A percentile compares a stretch with the other conserved stretches of the same genome.
Evolutionary conservation across 768 basidiomycete species (phyloP).

Genomic region (Russula vinacea): DNA sequence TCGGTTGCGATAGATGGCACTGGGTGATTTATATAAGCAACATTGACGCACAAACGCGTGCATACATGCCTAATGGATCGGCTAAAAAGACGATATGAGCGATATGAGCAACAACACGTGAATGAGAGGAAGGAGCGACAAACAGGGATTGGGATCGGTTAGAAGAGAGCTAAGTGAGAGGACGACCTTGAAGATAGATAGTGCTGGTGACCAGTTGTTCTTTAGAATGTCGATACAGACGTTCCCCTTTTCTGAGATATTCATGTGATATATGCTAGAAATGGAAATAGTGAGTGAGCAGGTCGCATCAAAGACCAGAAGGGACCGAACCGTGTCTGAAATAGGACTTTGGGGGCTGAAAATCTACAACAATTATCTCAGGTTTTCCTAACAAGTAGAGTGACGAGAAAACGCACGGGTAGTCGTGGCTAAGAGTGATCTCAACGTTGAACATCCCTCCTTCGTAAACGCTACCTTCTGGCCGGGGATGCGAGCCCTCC

Average conservation of each 20-base stretch:
- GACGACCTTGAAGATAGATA: constrained; percentile 93
- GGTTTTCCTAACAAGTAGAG: neutral
- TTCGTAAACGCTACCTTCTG: constrained; percentile 79
- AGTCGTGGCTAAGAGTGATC: constrained; percentile 64
- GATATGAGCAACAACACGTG: constrained; percentile 1
- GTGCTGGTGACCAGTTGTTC: constrained; percentile 89
- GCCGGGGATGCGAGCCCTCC: constrained; percentile 77
- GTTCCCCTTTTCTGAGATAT: constrained; percentile 74
- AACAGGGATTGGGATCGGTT: constrained; percentile 92
- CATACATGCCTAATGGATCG: constrained; percentile 28
- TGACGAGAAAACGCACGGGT: constrained; percentile 55
- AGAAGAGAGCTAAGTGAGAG: constrained; percentile 89
- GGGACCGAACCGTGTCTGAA: constrained; percentile 61
- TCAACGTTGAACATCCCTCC: constrained; percentile 71
- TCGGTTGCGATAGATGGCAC: constrained; percentile 38
- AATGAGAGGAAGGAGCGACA: constrained; percentile 35
- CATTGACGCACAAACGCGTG: neutral
- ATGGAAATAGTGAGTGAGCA: constrained; percentile 2
- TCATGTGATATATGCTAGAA: constrained; percentile 86
- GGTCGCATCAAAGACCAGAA: constrained; percentile 7
- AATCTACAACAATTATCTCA: constrained; percentile 47
- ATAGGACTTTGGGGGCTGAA: constrained; percentile 72
- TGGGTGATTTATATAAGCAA: constrained; percentile 7
- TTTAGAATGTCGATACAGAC: constrained; percentile 92
- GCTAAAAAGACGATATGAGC: constrained; percentile 12